Base-by-base conservation (phyloP, 2,329 filamentous ascomycete species). In the Fusarium denticulatum region DNA sequence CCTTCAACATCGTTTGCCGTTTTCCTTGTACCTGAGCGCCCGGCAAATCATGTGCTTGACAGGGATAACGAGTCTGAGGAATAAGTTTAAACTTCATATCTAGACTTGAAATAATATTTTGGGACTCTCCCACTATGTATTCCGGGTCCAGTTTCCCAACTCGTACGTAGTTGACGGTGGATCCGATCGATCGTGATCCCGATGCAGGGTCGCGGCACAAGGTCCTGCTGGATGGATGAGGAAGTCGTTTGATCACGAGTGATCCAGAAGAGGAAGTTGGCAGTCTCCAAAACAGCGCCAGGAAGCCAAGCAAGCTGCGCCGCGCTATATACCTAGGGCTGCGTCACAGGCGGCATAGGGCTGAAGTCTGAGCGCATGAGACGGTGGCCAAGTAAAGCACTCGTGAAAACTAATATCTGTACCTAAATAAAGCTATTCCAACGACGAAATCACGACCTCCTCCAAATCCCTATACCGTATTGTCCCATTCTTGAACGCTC, bases 1-100 rank as follows among this genome's bases (percentile, higher is more conserved):
- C 83, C 83, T 4, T 77, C 81, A 0, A 84, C 83, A 0, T 78
- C 80, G 0, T 76, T 72, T 30, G 82, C 80, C 0, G 81, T 83
- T 12, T 79, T 81, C 5, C 66, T 84, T 18, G 82, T 84, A 0
- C 83, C 83, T 4, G 82, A 83, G 58, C 69, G 74, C 0, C 76
- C 76, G 0, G 56, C 14, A 5, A 69, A 72, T 2, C 39, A 73
- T 49, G 71, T 49, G 4, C 43, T 76, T 42, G 73, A 57, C 6
- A 61, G 52, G 30, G 32, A 56, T 11, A 30, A 45, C 3, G 70
- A 63, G n/a, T 67, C 69, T 43, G 58, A 60, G 22, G 58, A 67
- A 15, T 61, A 20, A 47, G 12, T 1, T 20, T 37, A 24, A 0
- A 16, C 9, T 16, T 39, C 3, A 15, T 57, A 26, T 10, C 16